These are phyloP conservation scores for Heracleum sosnowskyi DNA, from an alignment of 129 eudicot genomes.

Conservation along the genomic window DNA sequence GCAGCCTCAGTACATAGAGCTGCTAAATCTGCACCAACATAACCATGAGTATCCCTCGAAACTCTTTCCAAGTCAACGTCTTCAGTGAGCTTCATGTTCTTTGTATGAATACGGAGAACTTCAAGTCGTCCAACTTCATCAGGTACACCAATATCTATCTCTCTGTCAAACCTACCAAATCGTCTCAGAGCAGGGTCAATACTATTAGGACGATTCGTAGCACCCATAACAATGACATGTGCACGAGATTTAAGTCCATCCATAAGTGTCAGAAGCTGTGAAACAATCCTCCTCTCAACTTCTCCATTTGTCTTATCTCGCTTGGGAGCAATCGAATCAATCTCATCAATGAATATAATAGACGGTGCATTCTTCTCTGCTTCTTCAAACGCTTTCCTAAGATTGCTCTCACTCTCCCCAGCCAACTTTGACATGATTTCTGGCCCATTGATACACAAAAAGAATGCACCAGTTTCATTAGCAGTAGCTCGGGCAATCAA, in stretches of 20 bases:
- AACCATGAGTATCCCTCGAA: constrained; percentile 83
- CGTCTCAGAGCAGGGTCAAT: constrained; percentile 92
- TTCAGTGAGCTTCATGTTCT: constrained; percentile 86
- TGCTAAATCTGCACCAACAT: constrained; percentile 94
- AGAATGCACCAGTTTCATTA: constrained; percentile 93
- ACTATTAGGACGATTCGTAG: constrained; percentile 94
- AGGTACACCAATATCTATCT: constrained; percentile 92
- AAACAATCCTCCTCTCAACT: constrained; percentile 92
- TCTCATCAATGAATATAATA: constrained; percentile 79
- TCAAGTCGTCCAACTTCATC: constrained; percentile 94
- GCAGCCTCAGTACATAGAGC: constrained; percentile 97
- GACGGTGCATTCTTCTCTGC: constrained; percentile 96
- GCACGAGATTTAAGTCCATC: constrained; percentile 92
- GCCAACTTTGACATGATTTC: constrained; percentile 96
- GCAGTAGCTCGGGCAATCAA: constrained; percentile 91
- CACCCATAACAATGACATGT: constrained; percentile 94
- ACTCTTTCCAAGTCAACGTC: constrained; percentile 82
- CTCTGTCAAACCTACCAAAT: constrained; percentile 88
- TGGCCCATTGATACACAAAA: constrained; percentile 84
- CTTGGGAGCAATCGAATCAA: constrained; percentile 95
- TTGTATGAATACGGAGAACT: constrained; percentile 88
- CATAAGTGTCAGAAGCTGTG: constrained; percentile 89
- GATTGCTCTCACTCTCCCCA: constrained; percentile 97
- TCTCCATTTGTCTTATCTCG: constrained; percentile 90
- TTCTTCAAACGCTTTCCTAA: constrained; percentile 91